Conservation (phyloP, 2,329 filamentous ascomycete species). For the Sporothrix inflata region DNA sequence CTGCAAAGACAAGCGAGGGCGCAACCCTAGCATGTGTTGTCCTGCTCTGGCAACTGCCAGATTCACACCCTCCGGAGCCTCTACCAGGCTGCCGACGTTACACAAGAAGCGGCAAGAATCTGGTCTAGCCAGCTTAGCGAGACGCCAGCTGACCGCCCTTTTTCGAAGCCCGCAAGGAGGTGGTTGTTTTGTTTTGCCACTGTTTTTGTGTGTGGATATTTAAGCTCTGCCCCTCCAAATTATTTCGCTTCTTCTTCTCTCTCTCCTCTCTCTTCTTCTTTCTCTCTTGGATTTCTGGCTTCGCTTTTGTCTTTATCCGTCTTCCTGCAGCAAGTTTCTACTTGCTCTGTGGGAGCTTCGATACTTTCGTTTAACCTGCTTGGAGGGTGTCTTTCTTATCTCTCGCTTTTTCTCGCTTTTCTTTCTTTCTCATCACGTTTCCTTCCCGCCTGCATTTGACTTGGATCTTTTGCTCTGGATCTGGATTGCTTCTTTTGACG, state of each 20-base stretch:
- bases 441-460: not conserved
- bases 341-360: not conserved
- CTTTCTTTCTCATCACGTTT: not conserved
- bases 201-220: not conserved
- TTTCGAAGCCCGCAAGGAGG: not conserved
- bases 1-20: not conserved
- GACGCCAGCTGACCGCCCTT: not conserved
- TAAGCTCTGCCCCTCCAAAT: not conserved
- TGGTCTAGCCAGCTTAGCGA: not conserved
- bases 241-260: not conserved
- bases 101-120: constrained; percentile 1
- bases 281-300: not conserved
- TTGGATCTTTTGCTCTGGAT: not conserved
- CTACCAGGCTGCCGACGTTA: not conserved
- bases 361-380: not conserved
- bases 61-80: not conserved
- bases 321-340: not conserved
- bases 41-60: not conserved
- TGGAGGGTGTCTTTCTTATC: not conserved
- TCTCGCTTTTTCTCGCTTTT: not conserved
- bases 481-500: not conserved
- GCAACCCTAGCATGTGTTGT: not conserved
- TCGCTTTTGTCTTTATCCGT: not conserved
- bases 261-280: not conserved
- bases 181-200: not conserved